Conservation (phyloP, 2,329 filamentous ascomycete genomes). For the Botrytis sinoallii region DNA sequence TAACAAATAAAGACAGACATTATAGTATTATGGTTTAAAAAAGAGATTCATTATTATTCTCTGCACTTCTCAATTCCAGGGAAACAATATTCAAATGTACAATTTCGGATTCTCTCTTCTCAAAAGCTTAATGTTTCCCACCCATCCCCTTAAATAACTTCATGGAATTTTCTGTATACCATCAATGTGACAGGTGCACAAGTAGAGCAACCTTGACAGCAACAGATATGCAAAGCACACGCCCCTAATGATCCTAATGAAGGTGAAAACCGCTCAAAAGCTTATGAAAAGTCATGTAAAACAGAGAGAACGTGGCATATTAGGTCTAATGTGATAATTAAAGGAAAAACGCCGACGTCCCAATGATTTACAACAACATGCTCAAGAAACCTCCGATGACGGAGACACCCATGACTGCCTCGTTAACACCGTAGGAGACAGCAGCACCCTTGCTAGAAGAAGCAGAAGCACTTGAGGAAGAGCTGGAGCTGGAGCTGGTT, state of each 20-base stretch:
- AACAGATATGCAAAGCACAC: constrained; percentile 25
- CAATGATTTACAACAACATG: constrained; percentile 45
- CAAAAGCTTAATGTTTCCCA: constrained; percentile 23
- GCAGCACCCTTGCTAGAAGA: constrained; percentile 39
- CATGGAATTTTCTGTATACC: constrained; percentile 10
- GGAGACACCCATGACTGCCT: constrained; percentile 42
- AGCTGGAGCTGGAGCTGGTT: constrained; percentile 35
- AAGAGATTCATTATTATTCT: constrained; percentile 20
- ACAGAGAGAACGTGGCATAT: constrained; percentile 38
- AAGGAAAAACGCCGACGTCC: constrained; percentile 37
- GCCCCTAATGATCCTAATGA: constrained; percentile 24
- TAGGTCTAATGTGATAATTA: constrained; percentile 39
- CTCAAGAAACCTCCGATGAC: constrained; percentile 45
- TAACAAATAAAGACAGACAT: not conserved
- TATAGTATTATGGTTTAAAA: constrained; percentile 1
- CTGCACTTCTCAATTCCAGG: constrained; percentile 8
- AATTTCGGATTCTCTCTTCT: constrained; percentile 32
- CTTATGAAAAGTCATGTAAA: constrained; percentile 27
- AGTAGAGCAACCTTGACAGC: constrained; percentile 9
- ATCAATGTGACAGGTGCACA: constrained; percentile 12
- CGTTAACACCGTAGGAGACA: constrained; percentile 40
- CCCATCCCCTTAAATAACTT: constrained; percentile 6
- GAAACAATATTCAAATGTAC: constrained; percentile 30
- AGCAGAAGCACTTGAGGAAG: constrained; percentile 31
- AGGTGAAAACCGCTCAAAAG: constrained; percentile 32